Base-by-base conservation (phyloP, 805 yeast species). In the Debaryomyces castellii region DNA sequence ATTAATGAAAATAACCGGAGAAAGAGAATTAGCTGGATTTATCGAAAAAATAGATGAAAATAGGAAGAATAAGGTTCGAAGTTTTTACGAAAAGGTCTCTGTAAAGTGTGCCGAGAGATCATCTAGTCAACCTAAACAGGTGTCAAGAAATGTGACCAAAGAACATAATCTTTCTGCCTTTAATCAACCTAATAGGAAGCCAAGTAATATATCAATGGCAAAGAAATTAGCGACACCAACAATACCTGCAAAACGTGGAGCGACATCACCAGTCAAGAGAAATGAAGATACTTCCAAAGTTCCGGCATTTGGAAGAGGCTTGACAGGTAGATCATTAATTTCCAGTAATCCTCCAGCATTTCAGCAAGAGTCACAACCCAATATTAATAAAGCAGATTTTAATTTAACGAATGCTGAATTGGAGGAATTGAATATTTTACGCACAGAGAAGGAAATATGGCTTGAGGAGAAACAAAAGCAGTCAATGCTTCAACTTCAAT, bases 1-100 rank as follows among this genome's bases (percentile, higher is more conserved):
- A 0, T 63, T 90, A 41, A 84, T 88, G 85, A 89, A 87, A 62
- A 77, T 89, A n/a, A 75, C 83, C 11, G 97, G 96, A 0, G 85
- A 81, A 56, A 71, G 90, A 43, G 83, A 80, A 42, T 66, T 89
- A 51, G 79, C 69, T 41, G 71, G 76, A 3, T 76, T 76, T 39
- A 60, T 89, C 44, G 90, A 82, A 14, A 77, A 78, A n/a, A 71
- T 92, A 39, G 97, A 92, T 57, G 89, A 85, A 40, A 77, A 83
- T 53, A 82, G 92, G 61, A 80, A 77, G 63, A 54, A 66, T 32
- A 89, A 89, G 58, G 85, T 92, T 30, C 69, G 69, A 35, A 85
- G 82, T 24, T 80, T 77, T 42, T 78, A 55, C 50, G 82, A 80
- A 42, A 61, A 66, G 9, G 89, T 82, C 0, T 71, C 71, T 30